A percentile compares a stretch with the other conserved stretches of the same genome.
Evolutionary conservation across 1,284 basidiomycete species (phyloP).

Genomic region (Pseudozyma thailandica): DNA sequence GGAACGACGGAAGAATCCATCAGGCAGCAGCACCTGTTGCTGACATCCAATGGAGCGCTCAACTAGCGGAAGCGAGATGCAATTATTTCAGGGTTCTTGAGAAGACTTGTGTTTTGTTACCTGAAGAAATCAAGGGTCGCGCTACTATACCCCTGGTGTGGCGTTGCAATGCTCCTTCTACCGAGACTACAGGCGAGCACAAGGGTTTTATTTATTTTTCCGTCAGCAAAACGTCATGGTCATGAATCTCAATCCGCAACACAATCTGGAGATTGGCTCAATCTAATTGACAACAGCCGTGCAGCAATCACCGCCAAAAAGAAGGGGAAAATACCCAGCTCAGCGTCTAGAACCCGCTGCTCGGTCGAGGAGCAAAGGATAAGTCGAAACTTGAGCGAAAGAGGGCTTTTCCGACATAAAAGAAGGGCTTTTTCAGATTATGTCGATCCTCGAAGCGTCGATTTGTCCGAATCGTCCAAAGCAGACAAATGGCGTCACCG

Average conservation of each 20-base stretch:
- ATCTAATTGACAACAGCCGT: too few species aligned
- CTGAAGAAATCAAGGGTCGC: constrained; percentile 3
- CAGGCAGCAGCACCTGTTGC: too few species aligned
- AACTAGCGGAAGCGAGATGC: neutral
- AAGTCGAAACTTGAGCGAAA: too few species aligned
- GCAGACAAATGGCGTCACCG: constrained; percentile 25
- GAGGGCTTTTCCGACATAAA: neutral
- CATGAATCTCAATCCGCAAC: too few species aligned
- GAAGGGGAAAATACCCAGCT: too few species aligned
- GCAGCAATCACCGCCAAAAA: too few species aligned
- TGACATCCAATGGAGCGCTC: too few species aligned
- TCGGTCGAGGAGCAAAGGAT: too few species aligned
- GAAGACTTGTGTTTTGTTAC: constrained; percentile 5
- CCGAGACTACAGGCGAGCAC: constrained; percentile 1
- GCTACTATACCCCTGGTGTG: constrained; percentile 3
- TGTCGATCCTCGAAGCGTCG: constrained; percentile 22
- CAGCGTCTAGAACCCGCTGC: too few species aligned
- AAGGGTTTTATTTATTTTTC: neutral
- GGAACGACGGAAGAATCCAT: too few species aligned
- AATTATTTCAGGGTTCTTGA: constrained; percentile 15
- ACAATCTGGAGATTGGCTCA: too few species aligned
- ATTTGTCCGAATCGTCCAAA: constrained; percentile 10
- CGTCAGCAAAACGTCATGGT: too few species aligned
- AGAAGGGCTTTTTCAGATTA: neutral
- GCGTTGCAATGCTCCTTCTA: constrained; percentile 1